Base-by-base conservation (phyloP, 305 asterid species). In the Rubia tinctorum region DNA sequence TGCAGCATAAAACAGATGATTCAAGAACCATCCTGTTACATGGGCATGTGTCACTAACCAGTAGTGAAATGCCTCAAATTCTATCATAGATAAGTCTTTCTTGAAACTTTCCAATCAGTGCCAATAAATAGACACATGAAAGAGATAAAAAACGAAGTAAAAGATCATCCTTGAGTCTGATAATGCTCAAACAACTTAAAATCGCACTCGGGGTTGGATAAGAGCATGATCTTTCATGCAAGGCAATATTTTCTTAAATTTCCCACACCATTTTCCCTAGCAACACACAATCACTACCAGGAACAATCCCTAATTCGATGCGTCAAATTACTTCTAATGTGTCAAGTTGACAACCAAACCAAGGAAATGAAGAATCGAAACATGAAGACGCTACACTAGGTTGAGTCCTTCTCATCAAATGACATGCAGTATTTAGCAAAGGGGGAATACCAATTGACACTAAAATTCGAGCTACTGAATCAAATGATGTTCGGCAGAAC, bases 291-390 rank as follows among this genome's bases (percentile, higher is more conserved):
- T 68, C 55, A 39, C n/a, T 47, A 51, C 15, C 69, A 49, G 63
- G 75, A 60, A 7, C 12, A 67, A 72, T 37, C 69, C 59, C 69
- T 68, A 40, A 53, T 42, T 70, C 8, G 23, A 22, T 17, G n/a
- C 44, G 49, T 22, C 22, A 6, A 62, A 56, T 10, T 60, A 47
- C 12, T 60, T 68, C 8, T 43, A 25, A 40, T 44, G 9, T 30
- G 27, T 44, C 40, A 47, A 62, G 56, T 66, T 20, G 49, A 42
- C n/a, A 34, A 37, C 66, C 9, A 47, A 63, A 71, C 40, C 66
- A 56, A 20, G 47, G 60, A 71, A 37, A 18, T n/a, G 8, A 18
- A 70, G 7, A 30, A 6, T 0, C 17, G 9, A 34, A 53, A 11
- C 49, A 70, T 17, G 11, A 23, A 18, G 18, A 39, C 18, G 34